Evolutionary conservation across 352 stramenopile genomes (phyloP).

Genomic region (Phytopythium delawarense): DNA sequence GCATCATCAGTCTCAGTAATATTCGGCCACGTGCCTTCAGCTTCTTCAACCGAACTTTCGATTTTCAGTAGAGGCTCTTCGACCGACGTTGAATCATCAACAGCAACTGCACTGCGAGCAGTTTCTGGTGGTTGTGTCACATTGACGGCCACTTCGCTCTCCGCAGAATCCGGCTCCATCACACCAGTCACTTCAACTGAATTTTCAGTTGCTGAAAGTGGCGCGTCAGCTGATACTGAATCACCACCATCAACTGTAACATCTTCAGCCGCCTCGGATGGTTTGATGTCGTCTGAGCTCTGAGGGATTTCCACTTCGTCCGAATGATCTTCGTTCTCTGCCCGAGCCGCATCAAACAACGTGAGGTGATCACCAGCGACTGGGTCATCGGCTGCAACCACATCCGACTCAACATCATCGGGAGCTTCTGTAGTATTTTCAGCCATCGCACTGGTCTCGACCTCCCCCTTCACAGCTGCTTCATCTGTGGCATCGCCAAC

Average conservation of each 20-base stretch:
- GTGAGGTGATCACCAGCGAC: background rate
- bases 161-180: no score
- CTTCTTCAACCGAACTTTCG: background rate
- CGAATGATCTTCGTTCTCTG: background rate
- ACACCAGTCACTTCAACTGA: no score
- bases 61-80: no score
- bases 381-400: background rate
- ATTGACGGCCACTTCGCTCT: no score
- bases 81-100: no score
- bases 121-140: no score
- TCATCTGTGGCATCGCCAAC: background rate
- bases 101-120: no score
- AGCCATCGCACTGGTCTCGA: background rate
- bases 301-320: background rate
- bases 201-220: background rate
- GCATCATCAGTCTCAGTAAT: background rate
- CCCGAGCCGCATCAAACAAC: background rate
- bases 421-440: background rate
- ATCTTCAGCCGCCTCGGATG: background rate
- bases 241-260: no score
- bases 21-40: no score
- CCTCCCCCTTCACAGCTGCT: background rate
- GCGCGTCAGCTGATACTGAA: no score
- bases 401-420: background rate
- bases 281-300: background rate